These are phyloP conservation scores for Chloris gayana DNA, from an alignment of 176 grass and related monocot genomes.

Conservation along the genomic window DNA sequence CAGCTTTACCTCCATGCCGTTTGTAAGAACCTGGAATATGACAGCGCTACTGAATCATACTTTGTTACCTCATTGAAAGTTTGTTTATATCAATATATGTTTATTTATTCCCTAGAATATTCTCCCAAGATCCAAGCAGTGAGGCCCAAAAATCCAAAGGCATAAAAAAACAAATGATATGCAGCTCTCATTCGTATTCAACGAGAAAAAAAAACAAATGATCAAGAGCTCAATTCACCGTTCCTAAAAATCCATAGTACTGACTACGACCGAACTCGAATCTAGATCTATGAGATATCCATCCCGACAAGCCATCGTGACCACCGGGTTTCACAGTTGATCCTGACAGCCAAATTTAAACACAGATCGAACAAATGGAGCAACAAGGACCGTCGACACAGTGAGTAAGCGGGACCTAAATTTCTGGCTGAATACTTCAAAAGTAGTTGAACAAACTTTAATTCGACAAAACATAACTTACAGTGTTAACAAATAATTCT, in stretches of 20 bases:
- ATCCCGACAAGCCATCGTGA: slow-evolving; percentile 3
- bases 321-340: slow-evolving; percentile 16
- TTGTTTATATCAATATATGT: too few species aligned
- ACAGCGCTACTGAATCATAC: slow-evolving; percentile 6
- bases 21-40: slow-evolving; percentile 62
- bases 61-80: too few species aligned
- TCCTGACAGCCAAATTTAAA: slow-evolving; percentile 44
- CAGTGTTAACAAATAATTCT: background rate
- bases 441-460: background rate
- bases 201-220: background rate
- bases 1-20: slow-evolving; percentile 80
- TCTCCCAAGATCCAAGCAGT: slow-evolving; percentile 5
- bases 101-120: slow-evolving; percentile 27
- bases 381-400: slow-evolving; percentile 7
- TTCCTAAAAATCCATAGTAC: background rate
- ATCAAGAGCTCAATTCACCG: background rate
- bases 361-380: slow-evolving; percentile 25
- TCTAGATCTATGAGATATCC: slow-evolving; percentile 36
- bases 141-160: background rate
- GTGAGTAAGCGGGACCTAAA: slow-evolving; percentile 5
- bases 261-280: background rate
- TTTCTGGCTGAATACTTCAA: background rate
- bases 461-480: background rate
- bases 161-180: background rate
- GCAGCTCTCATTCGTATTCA: too few species aligned